Base-by-base conservation (phyloP, 2,329 filamentous ascomycete genomes). In the Trichoderma sp. region DNA sequence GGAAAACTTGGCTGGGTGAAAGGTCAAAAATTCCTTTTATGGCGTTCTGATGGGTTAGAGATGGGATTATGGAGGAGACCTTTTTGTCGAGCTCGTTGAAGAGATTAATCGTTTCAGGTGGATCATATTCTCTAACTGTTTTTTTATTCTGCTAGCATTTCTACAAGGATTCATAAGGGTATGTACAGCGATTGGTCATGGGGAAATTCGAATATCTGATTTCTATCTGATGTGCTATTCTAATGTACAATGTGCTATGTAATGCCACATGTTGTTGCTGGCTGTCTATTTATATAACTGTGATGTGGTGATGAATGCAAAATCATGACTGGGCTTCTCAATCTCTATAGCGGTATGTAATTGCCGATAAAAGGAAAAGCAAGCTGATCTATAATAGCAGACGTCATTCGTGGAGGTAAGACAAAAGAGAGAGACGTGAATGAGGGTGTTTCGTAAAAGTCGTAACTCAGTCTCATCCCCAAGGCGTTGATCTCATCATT, bases 21-120 rank as follows among this genome's bases (percentile, higher is more conserved):
- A 21, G 31, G 52, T 69, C 57, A 29, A 74, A 74, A 71, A 60
- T 53, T 55, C 33, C n/a, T 59, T 57, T 55, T 31, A 71, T 67
- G 72, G 74, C 72, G 75, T 76, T 70, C 19, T 73, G 71, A 70
- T 68, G 65, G 72, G 73, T 72, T 49, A 61, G 43, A 56, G 55
- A 40, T 21, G 56, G 55, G 47, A 19, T 8, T 33, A 52, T 37
- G 21, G 49, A 40, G 33, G 11, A 13, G 52, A 33, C 27, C 27
- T 58, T 47, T 43, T 56, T 64, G 11, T 64, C 13, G 35, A 16
- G 33, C 8, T 40, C 16, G 27, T 53, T 57, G 7, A 35, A 35
- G 35, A 47, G 49, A 49, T 24, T 29, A 13, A 21, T 21, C 29
- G 10, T 55, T 56, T 31, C 11, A 19, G 5, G n/a, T 11, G 14